phyloP scores from a whole-genome alignment of 2,329 filamentous ascomycete species.

The Sclerotinia spermophila region DNA sequence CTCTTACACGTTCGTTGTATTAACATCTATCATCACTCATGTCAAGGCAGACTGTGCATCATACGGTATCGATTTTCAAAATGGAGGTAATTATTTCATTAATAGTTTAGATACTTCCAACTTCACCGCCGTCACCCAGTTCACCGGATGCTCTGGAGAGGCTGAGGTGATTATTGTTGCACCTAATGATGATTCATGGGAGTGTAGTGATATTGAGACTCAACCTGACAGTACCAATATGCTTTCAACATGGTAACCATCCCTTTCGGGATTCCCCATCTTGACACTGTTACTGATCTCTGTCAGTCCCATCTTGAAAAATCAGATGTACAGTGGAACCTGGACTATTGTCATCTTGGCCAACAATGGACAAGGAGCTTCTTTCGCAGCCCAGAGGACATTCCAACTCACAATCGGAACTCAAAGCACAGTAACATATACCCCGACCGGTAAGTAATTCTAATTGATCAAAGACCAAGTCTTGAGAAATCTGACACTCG shows the following conservation, averaged over 20 bases:
- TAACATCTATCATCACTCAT: constrained; percentile 6
- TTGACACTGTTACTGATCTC: background rate
- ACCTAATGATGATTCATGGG: constrained; percentile 15
- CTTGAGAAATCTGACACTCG: background rate
- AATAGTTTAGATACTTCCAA: constrained; percentile 11
- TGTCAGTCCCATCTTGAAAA: constrained; percentile 10
- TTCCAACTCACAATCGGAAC: constrained; percentile 9
- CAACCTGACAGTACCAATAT: constrained; percentile 4
- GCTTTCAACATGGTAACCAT: constrained; percentile 13
- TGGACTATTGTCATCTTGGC: constrained; percentile 16
- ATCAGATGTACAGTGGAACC: constrained; percentile 12
- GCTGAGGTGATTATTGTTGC: constrained; percentile 17
- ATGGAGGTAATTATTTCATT: constrained; percentile 16
- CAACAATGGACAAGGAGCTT: constrained; percentile 12
- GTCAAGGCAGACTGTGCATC: constrained; percentile 15
- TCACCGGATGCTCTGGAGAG: constrained; percentile 6
- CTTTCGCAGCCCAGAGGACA: constrained; percentile 17
- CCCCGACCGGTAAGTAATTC: constrained; percentile 1
- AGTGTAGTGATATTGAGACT: constrained; percentile 10
- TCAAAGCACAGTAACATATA: constrained; percentile 12
- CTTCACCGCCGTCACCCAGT: constrained; percentile 17
- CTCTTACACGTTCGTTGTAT: constrained; percentile 9
- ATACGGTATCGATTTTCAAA: constrained; percentile 18
- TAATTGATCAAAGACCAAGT: background rate
- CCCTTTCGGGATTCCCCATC: background rate